These are phyloP conservation scores for Colletotrichum viniferum DNA, from an alignment of 2,329 filamentous ascomycete species.

Conservation along the genomic window DNA sequence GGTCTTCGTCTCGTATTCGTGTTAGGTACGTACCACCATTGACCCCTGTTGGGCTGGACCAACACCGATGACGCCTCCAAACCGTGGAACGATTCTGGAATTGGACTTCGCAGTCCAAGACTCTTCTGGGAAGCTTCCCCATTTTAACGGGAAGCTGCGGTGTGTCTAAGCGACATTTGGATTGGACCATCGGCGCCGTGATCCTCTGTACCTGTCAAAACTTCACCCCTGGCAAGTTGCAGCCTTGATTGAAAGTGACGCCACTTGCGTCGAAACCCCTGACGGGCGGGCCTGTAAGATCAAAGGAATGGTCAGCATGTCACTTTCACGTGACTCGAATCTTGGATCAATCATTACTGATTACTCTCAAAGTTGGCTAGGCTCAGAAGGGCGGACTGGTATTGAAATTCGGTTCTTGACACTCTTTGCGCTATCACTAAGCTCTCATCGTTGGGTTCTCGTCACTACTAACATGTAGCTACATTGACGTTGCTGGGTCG, in stretches of 20 bases:
- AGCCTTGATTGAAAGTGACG: not conserved
- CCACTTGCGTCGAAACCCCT: not conserved
- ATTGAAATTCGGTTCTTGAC: not conserved
- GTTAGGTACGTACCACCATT: not conserved
- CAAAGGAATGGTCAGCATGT: not conserved
- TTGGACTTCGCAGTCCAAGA: not conserved
- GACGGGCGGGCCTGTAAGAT: not conserved
- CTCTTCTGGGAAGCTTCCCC: not conserved
- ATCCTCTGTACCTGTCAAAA: not conserved
- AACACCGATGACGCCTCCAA: not conserved
- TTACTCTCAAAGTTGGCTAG: not conserved
- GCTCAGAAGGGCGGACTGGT: not conserved
- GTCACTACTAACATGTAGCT: not conserved
- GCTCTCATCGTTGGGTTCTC: not conserved
- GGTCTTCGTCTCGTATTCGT: not conserved
- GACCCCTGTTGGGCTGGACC: not conserved
- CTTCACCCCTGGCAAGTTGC: not conserved
- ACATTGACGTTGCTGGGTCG: not conserved
- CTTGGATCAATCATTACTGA: not conserved
- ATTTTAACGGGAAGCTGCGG: not conserved
- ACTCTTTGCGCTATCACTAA: not conserved
- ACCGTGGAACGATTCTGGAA: not conserved
- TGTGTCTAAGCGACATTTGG: not conserved
- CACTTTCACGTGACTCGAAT: not conserved
- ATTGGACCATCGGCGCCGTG: not conserved